Conservation (phyloP, 2,329 filamentous ascomycete genomes). For the Ophiostoma novo-ulmi region DNA sequence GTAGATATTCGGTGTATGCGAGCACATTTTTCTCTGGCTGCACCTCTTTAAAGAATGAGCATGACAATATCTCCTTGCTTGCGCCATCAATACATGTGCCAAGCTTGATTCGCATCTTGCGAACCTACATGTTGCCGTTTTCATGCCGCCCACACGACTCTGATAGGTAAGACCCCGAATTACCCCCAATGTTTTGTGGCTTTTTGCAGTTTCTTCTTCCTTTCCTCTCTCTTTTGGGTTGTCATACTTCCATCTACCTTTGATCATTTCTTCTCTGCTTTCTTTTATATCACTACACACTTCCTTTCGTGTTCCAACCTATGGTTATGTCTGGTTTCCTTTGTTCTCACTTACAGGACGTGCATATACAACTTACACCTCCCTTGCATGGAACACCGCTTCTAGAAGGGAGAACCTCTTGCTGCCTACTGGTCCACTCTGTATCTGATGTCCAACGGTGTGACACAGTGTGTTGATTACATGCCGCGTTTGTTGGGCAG, state of each 20-base stretch:
- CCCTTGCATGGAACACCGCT: slow-evolving; percentile 12
- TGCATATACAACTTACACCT: neutral
- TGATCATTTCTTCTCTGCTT: neutral
- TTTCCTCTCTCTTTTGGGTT: neutral
- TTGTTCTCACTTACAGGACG: slow-evolving; percentile 11
- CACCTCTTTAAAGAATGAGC: neutral
- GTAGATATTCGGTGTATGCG: neutral
- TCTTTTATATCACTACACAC: neutral
- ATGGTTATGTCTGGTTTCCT: neutral
- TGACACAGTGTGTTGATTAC: neutral
- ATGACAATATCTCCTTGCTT: neutral
- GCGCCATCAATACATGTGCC: neutral
- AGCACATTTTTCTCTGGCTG: neutral
- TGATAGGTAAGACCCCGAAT: neutral
- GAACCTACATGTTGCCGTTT: neutral
- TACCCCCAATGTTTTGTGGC: neutral
- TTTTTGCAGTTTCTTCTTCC: neutral
- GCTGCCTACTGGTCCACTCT: neutral
- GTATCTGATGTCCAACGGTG: neutral
- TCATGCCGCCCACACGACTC: neutral
- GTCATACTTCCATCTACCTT: neutral
- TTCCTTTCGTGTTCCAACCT: neutral
- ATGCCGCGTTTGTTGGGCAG: neutral
- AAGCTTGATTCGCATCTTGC: neutral
- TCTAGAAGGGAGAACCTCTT: neutral